A percentile compares a stretch with the other conserved stretches of the same genome.
Evolutionary conservation across 1,139 yeast genomes (phyloP).

Genomic region (Kodamaea derodonti): DNA sequence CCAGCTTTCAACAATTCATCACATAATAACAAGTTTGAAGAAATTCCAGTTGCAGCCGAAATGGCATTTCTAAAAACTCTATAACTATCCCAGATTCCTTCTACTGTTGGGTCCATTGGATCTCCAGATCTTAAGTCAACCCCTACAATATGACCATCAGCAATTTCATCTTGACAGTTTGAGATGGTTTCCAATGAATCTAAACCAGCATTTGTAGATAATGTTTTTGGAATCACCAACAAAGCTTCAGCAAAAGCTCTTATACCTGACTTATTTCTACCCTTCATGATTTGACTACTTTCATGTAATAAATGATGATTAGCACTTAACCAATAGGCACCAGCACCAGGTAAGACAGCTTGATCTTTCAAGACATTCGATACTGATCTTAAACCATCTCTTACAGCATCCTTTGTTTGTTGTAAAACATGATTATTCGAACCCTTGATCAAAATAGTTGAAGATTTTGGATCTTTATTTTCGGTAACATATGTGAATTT

Average conservation of each 20-base stretch:
- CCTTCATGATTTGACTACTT: constrained; percentile 66
- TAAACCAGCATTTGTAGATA: constrained; percentile 88
- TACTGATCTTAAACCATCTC: constrained; percentile 95
- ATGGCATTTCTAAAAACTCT: constrained; percentile 91
- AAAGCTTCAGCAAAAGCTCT: constrained; percentile 92
- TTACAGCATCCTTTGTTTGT: constrained; percentile 93
- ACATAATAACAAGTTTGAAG: constrained; percentile 85
- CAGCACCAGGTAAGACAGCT: constrained; percentile 92
- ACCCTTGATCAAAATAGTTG: constrained; percentile 89
- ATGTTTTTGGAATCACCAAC: constrained; percentile 86
- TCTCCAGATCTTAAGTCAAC: constrained; percentile 89
- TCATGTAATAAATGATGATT: constrained; percentile 59
- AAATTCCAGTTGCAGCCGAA: constrained; percentile 90
- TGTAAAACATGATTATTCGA: constrained; percentile 84
- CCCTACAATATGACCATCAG: constrained; percentile 82
- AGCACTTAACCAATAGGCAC: constrained; percentile 88
- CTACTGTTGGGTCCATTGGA: constrained; percentile 91
- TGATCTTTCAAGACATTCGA: constrained; percentile 86
- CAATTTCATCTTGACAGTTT: constrained; percentile 85
- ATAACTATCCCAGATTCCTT: constrained; percentile 96
- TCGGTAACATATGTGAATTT: constrained; percentile 95
- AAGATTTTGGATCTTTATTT: constrained; percentile 86
- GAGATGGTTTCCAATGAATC: constrained; percentile 89
- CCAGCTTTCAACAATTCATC: constrained; percentile 98
- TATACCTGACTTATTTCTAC: constrained; percentile 85